These are phyloP conservation scores for Chlorella vulgaris DNA, from an alignment of 139 green algal species.

Conservation along the genomic window DNA sequence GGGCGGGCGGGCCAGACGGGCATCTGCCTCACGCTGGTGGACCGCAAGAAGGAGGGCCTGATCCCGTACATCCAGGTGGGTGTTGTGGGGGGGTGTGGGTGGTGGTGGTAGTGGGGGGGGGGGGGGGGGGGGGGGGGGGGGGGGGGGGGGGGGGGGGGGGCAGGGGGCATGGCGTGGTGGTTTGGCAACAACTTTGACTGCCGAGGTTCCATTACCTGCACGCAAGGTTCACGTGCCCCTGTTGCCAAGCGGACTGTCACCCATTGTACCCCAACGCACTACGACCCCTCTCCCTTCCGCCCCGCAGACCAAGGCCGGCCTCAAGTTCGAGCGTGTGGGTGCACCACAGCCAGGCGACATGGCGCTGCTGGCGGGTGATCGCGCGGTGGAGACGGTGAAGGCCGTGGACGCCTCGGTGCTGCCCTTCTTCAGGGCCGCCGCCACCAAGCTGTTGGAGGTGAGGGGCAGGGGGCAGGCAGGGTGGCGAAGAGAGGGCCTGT, in stretches of 20 bases:
- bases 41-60: constrained; percentile 82
- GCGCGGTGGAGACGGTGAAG: constrained; percentile 64
- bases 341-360: constrained; percentile 92
- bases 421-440: constrained; percentile 59
- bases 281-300: not conserved
- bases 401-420: constrained; percentile 71
- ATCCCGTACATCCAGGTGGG: constrained; percentile 81
- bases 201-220: too few species aligned
- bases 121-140: not conserved
- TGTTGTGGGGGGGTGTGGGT: not conserved
- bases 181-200: too few species aligned
- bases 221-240: too few species aligned
- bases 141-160: not conserved
- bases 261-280: too few species aligned
- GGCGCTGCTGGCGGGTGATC: constrained; percentile 74
- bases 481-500: not conserved
- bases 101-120: not conserved
- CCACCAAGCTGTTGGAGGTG: constrained; percentile 62
- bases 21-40: constrained; percentile 85
- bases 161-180: not conserved
- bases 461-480: not conserved
- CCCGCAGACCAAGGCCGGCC: constrained; percentile 62
- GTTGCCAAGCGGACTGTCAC: too few species aligned
- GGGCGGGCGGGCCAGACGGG: constrained; percentile 86
- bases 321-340: constrained; percentile 89